phyloP scores from a whole-genome alignment of 768 basidiomycete species.

The Termitomyces heimii region DNA sequence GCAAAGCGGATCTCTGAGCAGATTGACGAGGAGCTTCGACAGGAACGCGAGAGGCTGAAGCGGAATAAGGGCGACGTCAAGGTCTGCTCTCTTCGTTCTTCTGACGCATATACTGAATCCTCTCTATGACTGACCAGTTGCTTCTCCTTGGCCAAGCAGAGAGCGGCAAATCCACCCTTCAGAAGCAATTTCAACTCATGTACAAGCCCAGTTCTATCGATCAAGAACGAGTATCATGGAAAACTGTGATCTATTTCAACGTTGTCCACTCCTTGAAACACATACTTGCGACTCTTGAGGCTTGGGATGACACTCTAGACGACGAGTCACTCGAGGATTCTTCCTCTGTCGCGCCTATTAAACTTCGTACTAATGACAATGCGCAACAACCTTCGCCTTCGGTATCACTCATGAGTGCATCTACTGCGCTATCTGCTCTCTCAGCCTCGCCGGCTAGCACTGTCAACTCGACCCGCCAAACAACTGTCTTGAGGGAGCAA shows the following conservation, averaged over 20 bases:
- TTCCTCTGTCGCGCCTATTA: constrained; percentile 20
- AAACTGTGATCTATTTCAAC: constrained; percentile 72
- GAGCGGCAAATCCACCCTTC: constrained; percentile 72
- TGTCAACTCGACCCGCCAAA: constrained; percentile 21
- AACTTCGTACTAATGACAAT: constrained; percentile 24
- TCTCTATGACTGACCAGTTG: constrained; percentile 35
- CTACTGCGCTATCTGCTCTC: constrained; percentile 12
- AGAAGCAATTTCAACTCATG: constrained; percentile 80
- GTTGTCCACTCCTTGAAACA: constrained; percentile 66
- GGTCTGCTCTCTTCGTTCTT: constrained; percentile 28
- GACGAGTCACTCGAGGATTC: constrained; percentile 34
- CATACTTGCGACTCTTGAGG: constrained; percentile 57
- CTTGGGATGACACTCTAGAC: constrained; percentile 56
- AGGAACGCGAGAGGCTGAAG: constrained; percentile 60
- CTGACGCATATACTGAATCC: constrained; percentile 29
- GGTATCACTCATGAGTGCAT: constrained; percentile 26
- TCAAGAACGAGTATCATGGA: constrained; percentile 66
- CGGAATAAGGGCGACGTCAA: constrained; percentile 72
- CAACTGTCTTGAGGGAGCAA: constrained; percentile 25
- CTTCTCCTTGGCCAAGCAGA: constrained; percentile 76
- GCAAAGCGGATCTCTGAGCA: constrained; percentile 72
- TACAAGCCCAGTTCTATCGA: constrained; percentile 69
- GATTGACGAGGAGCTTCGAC: constrained; percentile 76
- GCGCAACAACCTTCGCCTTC: constrained; percentile 35
- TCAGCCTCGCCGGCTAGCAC: constrained; percentile 19